phyloP scores from a whole-genome alignment of 345 rosid genomes.

The Eucalyptus lansdowneana region DNA sequence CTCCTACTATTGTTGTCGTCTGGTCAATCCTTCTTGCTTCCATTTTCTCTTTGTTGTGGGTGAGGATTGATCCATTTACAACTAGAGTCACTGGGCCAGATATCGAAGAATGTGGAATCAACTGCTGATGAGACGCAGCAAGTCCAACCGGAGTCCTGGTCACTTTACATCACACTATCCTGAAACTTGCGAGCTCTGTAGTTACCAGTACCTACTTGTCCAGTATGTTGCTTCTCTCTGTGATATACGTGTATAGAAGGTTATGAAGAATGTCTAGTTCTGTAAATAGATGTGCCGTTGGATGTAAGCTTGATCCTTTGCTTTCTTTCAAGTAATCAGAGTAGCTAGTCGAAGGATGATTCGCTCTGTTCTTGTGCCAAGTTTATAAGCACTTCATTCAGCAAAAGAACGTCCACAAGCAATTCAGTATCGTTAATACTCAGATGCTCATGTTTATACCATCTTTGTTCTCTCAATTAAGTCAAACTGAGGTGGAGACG shows the following conservation, averaged over 20 bases:
- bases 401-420: background rate
- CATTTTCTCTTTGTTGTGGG: slow-evolving; percentile 81
- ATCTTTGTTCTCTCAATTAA: background rate
- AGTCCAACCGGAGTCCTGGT: background rate
- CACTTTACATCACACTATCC: background rate
- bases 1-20: slow-evolving; percentile 85
- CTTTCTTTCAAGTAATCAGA: background rate
- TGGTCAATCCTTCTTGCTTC: slow-evolving; percentile 91
- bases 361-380: background rate
- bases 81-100: slow-evolving; percentile 74
- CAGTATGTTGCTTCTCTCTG: background rate
- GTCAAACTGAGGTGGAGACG: background rate
- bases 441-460: background rate
- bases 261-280: background rate
- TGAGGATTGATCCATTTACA: slow-evolving; percentile 77
- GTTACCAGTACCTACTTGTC: background rate
- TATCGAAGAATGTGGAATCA: slow-evolving; percentile 63
- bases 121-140: slow-evolving; percentile 28
- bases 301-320: background rate
- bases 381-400: background rate
- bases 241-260: background rate
- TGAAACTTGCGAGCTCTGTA: background rate
- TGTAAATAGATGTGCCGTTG: background rate
- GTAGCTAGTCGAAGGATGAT: background rate
- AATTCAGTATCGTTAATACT: background rate